Conservation (phyloP, 2,329 filamentous ascomycete species). For the Calonectria ilicicola region DNA sequence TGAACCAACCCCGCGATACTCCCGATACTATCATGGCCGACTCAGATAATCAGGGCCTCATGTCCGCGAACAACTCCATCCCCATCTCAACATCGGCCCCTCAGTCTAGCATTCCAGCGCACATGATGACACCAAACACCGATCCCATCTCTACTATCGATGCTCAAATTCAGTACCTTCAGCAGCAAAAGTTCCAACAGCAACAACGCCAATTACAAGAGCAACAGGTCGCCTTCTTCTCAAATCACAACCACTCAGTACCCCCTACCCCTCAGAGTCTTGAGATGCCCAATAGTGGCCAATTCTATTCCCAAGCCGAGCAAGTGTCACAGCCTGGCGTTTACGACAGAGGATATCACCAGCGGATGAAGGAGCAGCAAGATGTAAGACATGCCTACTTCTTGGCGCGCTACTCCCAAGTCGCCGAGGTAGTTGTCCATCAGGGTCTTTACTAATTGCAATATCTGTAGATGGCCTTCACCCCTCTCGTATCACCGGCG, state of each 20-base stretch:
- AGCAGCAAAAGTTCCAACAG: conserved; percentile 72
- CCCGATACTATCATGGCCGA: conserved; percentile 52
- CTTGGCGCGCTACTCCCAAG: background rate
- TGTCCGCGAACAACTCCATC: conserved; percentile 48
- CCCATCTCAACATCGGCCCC: conserved; percentile 60
- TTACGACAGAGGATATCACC: conserved; percentile 73
- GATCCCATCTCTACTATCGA: conserved; percentile 71
- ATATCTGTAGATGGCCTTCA: conserved; percentile 76
- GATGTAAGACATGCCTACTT: conserved; percentile 61
- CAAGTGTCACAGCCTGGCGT: conserved; percentile 67
- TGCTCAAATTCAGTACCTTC: conserved; percentile 74
- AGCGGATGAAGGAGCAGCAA: conserved; percentile 75
- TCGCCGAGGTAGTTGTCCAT: background rate
- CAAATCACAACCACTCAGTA: conserved; percentile 69
- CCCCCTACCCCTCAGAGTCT: conserved; percentile 86
- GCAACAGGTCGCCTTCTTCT: conserved; percentile 67
- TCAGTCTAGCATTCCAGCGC: conserved; percentile 60
- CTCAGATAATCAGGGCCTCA: conserved; percentile 45
- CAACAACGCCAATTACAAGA: conserved; percentile 70
- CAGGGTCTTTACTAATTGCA: conserved; percentile 23
- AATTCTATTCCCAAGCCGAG: conserved; percentile 71
- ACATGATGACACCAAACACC: conserved; percentile 57
- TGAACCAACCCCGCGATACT: conserved; percentile 46
- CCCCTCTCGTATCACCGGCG: conserved; percentile 85
- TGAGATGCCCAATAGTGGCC: conserved; percentile 72